These are phyloP conservation scores for Barnettozyma pratensis DNA, from an alignment of 805 yeast species.

Conservation along the genomic window DNA sequence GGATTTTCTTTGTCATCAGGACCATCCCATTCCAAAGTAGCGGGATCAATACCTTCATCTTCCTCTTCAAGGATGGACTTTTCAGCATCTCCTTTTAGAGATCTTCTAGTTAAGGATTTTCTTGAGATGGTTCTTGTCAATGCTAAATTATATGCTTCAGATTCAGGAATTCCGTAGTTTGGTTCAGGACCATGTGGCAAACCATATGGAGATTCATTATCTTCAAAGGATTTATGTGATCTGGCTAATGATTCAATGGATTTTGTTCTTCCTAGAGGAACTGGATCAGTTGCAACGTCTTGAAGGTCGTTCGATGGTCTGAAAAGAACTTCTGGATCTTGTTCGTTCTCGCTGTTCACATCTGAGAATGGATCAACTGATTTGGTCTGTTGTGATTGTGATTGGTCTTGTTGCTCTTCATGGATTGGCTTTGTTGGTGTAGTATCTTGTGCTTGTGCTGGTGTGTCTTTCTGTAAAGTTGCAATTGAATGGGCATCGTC, in stretches of 20 bases:
- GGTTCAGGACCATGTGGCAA: background rate
- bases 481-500: background rate
- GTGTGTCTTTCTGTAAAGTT: background rate
- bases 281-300: slow-evolving; percentile 4
- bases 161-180: slow-evolving; percentile 15
- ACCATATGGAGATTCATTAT: slow-evolving; percentile 9
- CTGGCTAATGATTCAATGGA: slow-evolving; percentile 8
- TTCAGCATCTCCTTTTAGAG: slow-evolving; percentile 5
- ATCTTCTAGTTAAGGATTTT: slow-evolving; percentile 15
- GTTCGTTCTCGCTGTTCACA: background rate
- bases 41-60: slow-evolving; percentile 32
- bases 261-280: slow-evolving; percentile 3
- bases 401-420: background rate
- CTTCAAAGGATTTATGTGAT: slow-evolving; percentile 17
- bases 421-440: background rate
- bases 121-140: slow-evolving; percentile 23
- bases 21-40: slow-evolving; percentile 51
- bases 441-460: background rate
- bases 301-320: slow-evolving; percentile 2
- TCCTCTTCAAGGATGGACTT: slow-evolving; percentile 11
- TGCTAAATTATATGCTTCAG: slow-evolving; percentile 17
- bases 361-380: too few species aligned
- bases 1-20: slow-evolving; percentile 63
- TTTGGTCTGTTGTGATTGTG: background rate
- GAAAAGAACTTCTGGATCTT: background rate